Percentiles rank a stretch among this genome's conserved stretches.
phyloP scores from a whole-genome alignment of 805 yeast species.

The Groenewaldozyma salmanticensis region DNA sequence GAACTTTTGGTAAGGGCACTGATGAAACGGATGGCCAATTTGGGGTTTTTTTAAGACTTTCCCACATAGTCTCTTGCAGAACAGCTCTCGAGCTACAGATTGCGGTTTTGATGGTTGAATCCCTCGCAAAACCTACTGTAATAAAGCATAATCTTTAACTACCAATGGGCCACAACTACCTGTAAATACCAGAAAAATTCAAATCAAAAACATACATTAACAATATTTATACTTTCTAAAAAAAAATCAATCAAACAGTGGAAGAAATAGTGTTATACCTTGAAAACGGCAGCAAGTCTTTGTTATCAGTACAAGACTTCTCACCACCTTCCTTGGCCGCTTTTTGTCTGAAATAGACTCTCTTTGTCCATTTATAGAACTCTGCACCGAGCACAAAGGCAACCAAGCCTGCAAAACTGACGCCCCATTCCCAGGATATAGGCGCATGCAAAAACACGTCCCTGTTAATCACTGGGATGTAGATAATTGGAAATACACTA shows the following conservation, averaged over 20 bases:
- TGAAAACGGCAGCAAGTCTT: constrained; percentile 3
- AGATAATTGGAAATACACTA: constrained; percentile 71
- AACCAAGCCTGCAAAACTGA: constrained; percentile 49
- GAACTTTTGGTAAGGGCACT: too few relatives aligned
- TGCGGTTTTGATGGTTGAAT: too few relatives aligned
- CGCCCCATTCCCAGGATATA: constrained; percentile 75
- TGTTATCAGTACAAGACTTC: neutral
- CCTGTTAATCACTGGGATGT: constrained; percentile 78
- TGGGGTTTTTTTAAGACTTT: too few relatives aligned
- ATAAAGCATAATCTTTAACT: too few relatives aligned
- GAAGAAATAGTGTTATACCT: constrained; percentile 5
- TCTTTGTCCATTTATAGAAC: constrained; percentile 55
- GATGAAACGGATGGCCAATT: too few relatives aligned
- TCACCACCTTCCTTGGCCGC: neutral
- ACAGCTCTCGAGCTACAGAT: too few relatives aligned
- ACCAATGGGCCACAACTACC: too few relatives aligned
- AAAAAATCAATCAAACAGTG: neutral
- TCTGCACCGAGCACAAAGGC: constrained; percentile 55
- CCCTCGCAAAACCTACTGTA: too few relatives aligned
- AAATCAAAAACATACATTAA: neutral
- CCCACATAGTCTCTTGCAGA: too few relatives aligned
- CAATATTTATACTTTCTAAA: neutral
- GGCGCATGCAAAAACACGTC: constrained; percentile 65
- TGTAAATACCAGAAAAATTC: too few relatives aligned
- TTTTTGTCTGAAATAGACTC: constrained; percentile 36